Evolutionary conservation across 2,329 filamentous ascomycete species (phyloP), one percentile per base, ranked within the genome.

Genomic region (Scolecobasidium constrictum): DNA sequence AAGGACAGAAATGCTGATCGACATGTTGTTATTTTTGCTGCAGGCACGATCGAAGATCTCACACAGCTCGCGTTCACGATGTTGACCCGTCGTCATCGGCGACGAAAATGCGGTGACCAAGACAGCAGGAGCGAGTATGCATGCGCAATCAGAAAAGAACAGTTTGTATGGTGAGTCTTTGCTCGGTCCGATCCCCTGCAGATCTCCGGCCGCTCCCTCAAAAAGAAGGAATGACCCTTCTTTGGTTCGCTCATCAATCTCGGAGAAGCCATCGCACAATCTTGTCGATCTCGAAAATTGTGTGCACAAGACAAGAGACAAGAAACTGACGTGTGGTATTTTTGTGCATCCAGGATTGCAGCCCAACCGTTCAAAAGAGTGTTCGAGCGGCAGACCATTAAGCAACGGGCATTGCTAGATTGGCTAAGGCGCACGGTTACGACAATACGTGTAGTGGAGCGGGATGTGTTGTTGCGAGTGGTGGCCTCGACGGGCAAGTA

Each of bases 311-410:
- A n/a, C n/a, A n/a, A n/a, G n/a, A n/a, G n/a, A n/a, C n/a, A n/a
- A n/a, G n/a, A n/a, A n/a, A n/a, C n/a, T n/a, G n/a, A n/a, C n/a
- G n/a, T n/a, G n/a, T n/a, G n/a, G n/a, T n/a, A n/a, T n/a, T n/a
- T n/a, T 9, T 31, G 26, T 31, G 40, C 45, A 20, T 37, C 33
- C 48, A 83, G 80, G 67, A 65, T 90, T 46, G 81, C 78, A 1
- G 77, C 78, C 40, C 68, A 68, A 20, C 86, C 86, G 4, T 94
- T 94, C 53, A 59, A 67, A 36, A 64, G 69, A 40, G 78, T 92
- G 20, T 67, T 95, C 52, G 58, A 61, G 38, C 72, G 69, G 51
- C 86, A 82, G 58, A 87, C 94, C 68, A 80, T 81, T 23, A 73
- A 69, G 43, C 85, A 86, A 59, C 55, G 54, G 4, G 62, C 62